Percentiles rank a stretch among this genome's conserved stretches.
Evolutionary conservation across 305 asterid genomes (phyloP).

Genomic region (Salvia sclarea): DNA sequence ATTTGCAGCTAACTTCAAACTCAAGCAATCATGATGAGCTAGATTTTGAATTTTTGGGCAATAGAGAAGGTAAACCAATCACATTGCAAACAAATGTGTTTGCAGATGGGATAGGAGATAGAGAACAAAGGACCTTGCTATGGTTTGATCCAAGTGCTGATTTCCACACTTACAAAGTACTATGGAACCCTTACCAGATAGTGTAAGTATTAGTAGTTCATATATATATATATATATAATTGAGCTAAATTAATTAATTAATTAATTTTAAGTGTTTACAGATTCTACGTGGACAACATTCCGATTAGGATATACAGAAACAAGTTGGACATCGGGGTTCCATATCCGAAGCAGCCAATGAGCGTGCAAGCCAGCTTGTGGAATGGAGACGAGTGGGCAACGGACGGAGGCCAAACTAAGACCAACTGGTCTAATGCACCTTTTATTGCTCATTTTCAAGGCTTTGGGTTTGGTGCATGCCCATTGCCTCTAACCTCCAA

Average conservation of each 20-base stretch:
- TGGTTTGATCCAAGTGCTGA: conserved; percentile 72
- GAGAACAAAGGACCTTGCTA: conserved; percentile 58
- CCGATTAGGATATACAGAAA: conserved; percentile 66
- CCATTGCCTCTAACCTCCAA: not conserved
- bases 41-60: conserved; percentile 79
- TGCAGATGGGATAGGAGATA: conserved; percentile 53
- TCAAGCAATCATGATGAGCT: conserved; percentile 53
- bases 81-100: conserved; percentile 62
- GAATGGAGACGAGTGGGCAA: conserved; percentile 73
- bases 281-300: conserved; percentile 55
- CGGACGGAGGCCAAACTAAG: conserved; percentile 63
- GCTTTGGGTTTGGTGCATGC: conserved; percentile 44
- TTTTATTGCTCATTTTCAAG: conserved; percentile 42
- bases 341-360: conserved; percentile 56
- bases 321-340: conserved; percentile 39
- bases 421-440: conserved; percentile 62
- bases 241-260: no score
- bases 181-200: conserved; percentile 64
- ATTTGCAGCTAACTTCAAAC: conserved; percentile 59
- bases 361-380: conserved; percentile 51
- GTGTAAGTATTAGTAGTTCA: no score
- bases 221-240: no score
- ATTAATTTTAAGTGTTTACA: no score
- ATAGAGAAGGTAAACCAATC: conserved; percentile 54
- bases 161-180: conserved; percentile 61